Conservation (phyloP, 1,139 yeast species). For the Sugiyamaella castrensis region DNA sequence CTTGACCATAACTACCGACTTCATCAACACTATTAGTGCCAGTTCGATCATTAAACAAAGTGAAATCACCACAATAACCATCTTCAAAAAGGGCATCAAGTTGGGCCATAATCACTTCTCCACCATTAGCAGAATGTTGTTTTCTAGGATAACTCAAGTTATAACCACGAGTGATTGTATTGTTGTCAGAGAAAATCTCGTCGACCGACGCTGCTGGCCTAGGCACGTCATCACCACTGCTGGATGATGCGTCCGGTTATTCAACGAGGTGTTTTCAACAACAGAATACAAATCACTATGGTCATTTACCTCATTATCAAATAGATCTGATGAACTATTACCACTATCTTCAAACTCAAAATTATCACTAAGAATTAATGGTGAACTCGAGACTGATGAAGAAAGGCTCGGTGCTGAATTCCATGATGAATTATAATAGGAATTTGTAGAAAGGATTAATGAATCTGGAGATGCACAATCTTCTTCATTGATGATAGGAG, state of each 20-base stretch:
- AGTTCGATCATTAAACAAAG: slow-evolving; percentile 17
- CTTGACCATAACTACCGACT: slow-evolving; percentile 13
- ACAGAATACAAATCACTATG: slow-evolving; percentile 2
- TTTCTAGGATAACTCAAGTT: slow-evolving; percentile 6
- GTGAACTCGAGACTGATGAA: slow-evolving; percentile 31
- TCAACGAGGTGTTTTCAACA: slow-evolving; percentile 7
- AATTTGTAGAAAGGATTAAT: slow-evolving; percentile 23
- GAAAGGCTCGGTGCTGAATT: slow-evolving; percentile 28
- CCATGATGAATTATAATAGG: neutral
- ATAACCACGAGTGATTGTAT: slow-evolving; percentile 5
- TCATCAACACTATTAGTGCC: slow-evolving; percentile 13
- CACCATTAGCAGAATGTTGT: slow-evolving; percentile 1
- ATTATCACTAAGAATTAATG: slow-evolving; percentile 14
- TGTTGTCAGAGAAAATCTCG: slow-evolving; percentile 17
- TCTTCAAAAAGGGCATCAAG: slow-evolving; percentile 10
- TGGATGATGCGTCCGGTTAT: slow-evolving; percentile 43
- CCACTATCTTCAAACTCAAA: slow-evolving; percentile 9
- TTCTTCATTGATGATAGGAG: slow-evolving; percentile 13
- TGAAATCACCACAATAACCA: slow-evolving; percentile 16
- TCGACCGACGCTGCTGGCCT: slow-evolving; percentile 47
- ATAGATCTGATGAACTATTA: slow-evolving; percentile 1
- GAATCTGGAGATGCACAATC: slow-evolving; percentile 29
- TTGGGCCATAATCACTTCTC: neutral
- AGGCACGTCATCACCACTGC: slow-evolving; percentile 41
- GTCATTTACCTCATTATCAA: slow-evolving; percentile 10